Conservation (phyloP, 2,329 filamentous ascomycete genomes). For the Colletotrichum horii region DNA sequence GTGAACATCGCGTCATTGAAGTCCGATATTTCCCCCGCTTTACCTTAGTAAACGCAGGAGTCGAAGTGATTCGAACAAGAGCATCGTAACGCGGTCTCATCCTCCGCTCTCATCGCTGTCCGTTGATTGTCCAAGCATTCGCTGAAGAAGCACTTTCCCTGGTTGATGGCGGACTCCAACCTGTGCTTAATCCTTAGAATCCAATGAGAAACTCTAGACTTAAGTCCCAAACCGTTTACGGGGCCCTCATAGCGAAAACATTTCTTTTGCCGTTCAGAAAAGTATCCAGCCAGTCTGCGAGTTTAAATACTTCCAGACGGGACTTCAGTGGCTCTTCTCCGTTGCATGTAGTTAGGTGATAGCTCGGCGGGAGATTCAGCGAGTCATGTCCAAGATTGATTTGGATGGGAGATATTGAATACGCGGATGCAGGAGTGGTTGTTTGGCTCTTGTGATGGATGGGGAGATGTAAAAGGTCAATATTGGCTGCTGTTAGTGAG, state of each 20-base stretch:
- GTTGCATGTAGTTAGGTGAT: not conserved
- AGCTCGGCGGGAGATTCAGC: no score
- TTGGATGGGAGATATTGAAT: not conserved
- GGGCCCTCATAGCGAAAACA: no score
- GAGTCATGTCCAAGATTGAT: no score
- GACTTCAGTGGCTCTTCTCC: not conserved
- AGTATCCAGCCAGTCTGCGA: not conserved
- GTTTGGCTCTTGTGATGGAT: not conserved
- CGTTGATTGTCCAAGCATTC: not conserved
- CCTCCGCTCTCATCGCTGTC: not conserved
- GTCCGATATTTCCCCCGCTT: not conserved
- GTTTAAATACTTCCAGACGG: rapidly evolving
- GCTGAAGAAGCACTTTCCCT: not conserved
- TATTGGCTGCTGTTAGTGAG: rapidly evolving
- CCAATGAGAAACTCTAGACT: no score
- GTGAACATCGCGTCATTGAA: not conserved
- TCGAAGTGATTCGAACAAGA: not conserved
- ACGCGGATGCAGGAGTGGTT: rapidly evolving
- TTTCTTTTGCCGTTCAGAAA: no score
- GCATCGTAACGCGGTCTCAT: not conserved
- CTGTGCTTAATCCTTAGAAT: not conserved
- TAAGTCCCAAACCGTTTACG: no score
- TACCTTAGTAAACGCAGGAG: not conserved
- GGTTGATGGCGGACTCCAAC: not conserved
- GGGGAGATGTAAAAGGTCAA: not conserved